A percentile compares a stretch with the other conserved stretches of the same genome.
These are phyloP conservation scores for Termitomyces sp. DNA, from an alignment of 768 basidiomycete species.

Conservation along the genomic window DNA sequence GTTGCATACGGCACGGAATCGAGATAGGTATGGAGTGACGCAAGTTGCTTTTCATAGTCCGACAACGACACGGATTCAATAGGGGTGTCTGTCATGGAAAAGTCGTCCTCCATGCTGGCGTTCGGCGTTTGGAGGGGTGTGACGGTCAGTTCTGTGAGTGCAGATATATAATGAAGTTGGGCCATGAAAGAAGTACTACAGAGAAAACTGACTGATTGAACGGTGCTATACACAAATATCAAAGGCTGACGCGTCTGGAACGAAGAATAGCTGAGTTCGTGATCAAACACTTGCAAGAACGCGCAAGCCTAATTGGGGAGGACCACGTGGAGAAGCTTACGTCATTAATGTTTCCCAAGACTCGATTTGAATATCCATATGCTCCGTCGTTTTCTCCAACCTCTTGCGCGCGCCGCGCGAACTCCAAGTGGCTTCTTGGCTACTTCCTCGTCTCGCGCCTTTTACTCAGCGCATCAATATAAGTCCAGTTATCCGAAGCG, in stretches of 20 bases:
- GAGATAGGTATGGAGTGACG: slow-evolving; percentile 59
- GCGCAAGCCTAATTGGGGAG: slow-evolving; percentile 8
- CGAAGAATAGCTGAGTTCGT: background rate
- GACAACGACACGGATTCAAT: slow-evolving; percentile 32
- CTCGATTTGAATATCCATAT: background rate
- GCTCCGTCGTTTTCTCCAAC: slow-evolving; percentile 9
- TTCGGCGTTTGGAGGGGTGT: slow-evolving; percentile 2
- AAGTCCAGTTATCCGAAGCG: background rate
- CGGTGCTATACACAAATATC: background rate
- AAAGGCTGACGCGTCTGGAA: slow-evolving; percentile 12
- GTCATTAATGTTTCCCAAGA: background rate
- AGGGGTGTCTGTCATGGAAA: slow-evolving; percentile 35
- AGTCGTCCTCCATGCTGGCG: slow-evolving; percentile 51
- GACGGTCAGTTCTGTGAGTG: background rate
- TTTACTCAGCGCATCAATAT: background rate
- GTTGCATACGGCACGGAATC: slow-evolving; percentile 67
- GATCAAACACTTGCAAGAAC: slow-evolving; percentile 3
- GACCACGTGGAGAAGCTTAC: slow-evolving; percentile 4
- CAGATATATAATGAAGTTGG: background rate
- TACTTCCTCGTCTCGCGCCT: slow-evolving; percentile 3
- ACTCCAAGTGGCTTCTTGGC: slow-evolving; percentile 1
- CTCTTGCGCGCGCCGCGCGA: slow-evolving; percentile 9
- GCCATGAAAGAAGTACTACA: slow-evolving; percentile 3
- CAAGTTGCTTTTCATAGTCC: slow-evolving; percentile 51
- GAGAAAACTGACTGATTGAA: slow-evolving; percentile 6